These are phyloP conservation scores for Corinectria fuckeliana DNA, from an alignment of 2,329 filamentous ascomycete species.

Conservation along the genomic window DNA sequence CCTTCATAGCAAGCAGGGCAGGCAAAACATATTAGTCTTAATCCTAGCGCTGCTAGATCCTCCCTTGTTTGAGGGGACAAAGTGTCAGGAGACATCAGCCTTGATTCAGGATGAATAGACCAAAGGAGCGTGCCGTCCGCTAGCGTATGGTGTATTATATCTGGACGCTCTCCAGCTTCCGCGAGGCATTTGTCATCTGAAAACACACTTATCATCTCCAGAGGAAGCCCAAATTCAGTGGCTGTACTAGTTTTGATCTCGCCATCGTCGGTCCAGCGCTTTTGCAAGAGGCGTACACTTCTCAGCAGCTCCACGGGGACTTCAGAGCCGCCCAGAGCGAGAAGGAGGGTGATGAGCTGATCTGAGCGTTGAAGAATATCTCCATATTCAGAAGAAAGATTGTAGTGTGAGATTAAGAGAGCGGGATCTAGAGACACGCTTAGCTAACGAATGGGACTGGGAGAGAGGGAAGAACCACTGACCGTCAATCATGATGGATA, in stretches of 20 bases:
- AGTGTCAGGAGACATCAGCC: background rate
- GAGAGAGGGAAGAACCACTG: fast-evolving
- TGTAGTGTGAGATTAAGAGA: slow-evolving; percentile 27
- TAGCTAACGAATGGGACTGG: background rate
- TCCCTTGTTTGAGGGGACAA: slow-evolving; percentile 27
- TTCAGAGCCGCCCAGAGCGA: slow-evolving; percentile 28
- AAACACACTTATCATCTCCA: slow-evolving; percentile 26
- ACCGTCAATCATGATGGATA: slow-evolving; percentile 31
- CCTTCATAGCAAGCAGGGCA: slow-evolving; percentile 44
- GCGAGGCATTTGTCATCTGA: slow-evolving; percentile 22
- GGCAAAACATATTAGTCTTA: slow-evolving; percentile 38
- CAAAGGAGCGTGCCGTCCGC: slow-evolving; percentile 27
- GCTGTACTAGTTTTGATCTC: slow-evolving; percentile 36
- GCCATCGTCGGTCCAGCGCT: slow-evolving; percentile 36
- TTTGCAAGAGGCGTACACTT: slow-evolving; percentile 25
- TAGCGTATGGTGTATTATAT: slow-evolving; percentile 21
- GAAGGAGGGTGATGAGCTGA: slow-evolving; percentile 35
- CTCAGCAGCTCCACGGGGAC: slow-evolving; percentile 36
- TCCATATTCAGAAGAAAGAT: slow-evolving; percentile 34
- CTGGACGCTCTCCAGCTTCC: slow-evolving; percentile 6
- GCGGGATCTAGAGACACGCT: slow-evolving; percentile 13
- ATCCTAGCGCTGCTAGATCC: slow-evolving; percentile 25
- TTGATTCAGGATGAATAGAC: slow-evolving; percentile 28
- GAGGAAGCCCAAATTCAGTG: slow-evolving; percentile 31
- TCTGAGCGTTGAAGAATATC: slow-evolving; percentile 36